phyloP scores from a whole-genome alignment of 2,329 filamentous ascomycete genomes.

The Epichloe typhina region DNA sequence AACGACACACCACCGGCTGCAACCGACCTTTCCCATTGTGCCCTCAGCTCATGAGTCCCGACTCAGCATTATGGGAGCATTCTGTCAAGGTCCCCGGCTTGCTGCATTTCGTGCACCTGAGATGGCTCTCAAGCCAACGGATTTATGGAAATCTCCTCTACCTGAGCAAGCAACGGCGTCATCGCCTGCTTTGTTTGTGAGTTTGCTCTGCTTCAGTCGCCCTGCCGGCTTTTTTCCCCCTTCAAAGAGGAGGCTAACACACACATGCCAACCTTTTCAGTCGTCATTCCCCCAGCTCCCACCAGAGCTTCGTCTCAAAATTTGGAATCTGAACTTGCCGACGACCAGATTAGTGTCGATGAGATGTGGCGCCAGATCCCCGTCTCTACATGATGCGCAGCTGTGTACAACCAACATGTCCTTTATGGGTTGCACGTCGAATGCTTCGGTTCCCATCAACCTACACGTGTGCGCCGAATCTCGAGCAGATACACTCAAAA shows the following conservation, averaged over 20 bases:
- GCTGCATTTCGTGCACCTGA: slow-evolving; percentile 3
- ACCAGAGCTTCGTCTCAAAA: slow-evolving; percentile 31
- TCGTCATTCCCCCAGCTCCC: slow-evolving; percentile 29
- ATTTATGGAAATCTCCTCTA: not conserved
- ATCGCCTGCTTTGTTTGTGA: slow-evolving; percentile 5
- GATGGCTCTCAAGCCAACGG: not conserved
- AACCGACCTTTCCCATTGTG: not conserved
- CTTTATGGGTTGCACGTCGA: slow-evolving; percentile 26
- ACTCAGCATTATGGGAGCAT: slow-evolving; percentile 4
- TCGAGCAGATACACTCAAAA: slow-evolving; percentile 28
- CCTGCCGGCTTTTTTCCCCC: not conserved
- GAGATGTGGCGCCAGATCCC: slow-evolving; percentile 22
- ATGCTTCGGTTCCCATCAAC: slow-evolving; percentile 28
- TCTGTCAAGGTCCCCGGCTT: slow-evolving; percentile 1
- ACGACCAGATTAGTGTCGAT: slow-evolving; percentile 30
- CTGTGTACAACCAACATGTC: slow-evolving; percentile 8
- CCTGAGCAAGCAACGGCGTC: not conserved
- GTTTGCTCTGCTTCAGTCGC: not conserved
- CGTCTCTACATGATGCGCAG: slow-evolving; percentile 10
- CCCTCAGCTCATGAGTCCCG: not conserved
- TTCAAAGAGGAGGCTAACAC: not conserved
- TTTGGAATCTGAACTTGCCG: slow-evolving; percentile 33
- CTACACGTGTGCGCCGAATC: slow-evolving; percentile 35
- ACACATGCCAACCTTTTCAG: slow-evolving; percentile 14
- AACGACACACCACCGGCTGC: not conserved